Evolutionary conservation across 2,329 filamentous ascomycete genomes (phyloP), one percentile per base, ranked within the genome.

Genomic region (Alternaria incomplexa): DNA sequence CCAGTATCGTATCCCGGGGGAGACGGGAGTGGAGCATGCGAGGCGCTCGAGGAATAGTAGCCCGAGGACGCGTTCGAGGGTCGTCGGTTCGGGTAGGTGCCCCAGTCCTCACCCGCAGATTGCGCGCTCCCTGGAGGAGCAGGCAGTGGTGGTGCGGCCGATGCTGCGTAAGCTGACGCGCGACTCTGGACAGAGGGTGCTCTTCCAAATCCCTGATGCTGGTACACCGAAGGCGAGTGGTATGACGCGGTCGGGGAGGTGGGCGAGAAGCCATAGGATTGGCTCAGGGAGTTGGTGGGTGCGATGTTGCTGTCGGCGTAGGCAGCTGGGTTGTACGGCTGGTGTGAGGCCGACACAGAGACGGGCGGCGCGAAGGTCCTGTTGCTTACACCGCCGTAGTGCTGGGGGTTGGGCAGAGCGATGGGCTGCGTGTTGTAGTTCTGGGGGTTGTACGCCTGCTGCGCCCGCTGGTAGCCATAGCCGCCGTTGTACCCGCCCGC

Each of bases 391-490:
- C 76, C 79, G 46, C 79, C 77, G 61, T 85, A 95, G 40, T 85
- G 83, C 76, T 91, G 87, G 2, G 92, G 91, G 74, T 94, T 95
- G 9, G 79, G 77, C 62, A 77, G 70, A 12, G 75, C 66, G 3
- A 77, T 64, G 56, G 78, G 72, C 22, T 77, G 79, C 26, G 84
- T 79, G 48, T 81, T 83, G 77, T 88, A 91, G 71, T 87, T 82
- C 73, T 89, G 87, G 13, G 89, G 89, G 68, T 90, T 90, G 79
- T 91, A 91, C 46, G 84, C 71, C 68, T 77, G 76, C 56, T 71
- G 66, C 47, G 66, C 60, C 75, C 65, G 61, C 60, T 75, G 75
- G 79, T 85, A 84, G 65, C 83, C 66, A 71, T 88, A 86, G 66
- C 64, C 62, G 62, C 63, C 68, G 57, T 64, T 63, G 53, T 75